Evolutionary conservation across 345 rosid genomes (phyloP), one percentile per base, ranked within the genome.

Genomic region (Ailanthus altissimus): DNA sequence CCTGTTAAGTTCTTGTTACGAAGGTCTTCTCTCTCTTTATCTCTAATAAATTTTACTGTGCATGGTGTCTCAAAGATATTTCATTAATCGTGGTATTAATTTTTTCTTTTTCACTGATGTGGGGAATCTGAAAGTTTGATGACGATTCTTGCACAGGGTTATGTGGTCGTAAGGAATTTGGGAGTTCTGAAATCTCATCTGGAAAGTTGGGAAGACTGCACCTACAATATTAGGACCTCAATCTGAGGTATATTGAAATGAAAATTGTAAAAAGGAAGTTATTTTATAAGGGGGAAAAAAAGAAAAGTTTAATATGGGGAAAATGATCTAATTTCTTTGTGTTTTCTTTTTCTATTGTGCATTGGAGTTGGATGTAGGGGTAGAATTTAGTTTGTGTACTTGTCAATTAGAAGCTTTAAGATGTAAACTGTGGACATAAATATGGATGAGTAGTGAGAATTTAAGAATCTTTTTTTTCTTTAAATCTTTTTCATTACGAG

Each of bases 141-240:
- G 57, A 1, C 79, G 78, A 42, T 72, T 84, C 66, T 79, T 87
- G 83, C 84, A 85, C 88, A 75, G 81, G 77, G 74, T 77, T 79
- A 77, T 50, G 82, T 70, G 76, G 70, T 79, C 71, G 73, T 63
- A 42, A 45, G 21, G 69, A 64, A 40, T 49, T 63, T 47, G 73
- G 36, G 66, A 26, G 43, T 23, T 64, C 72, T 57, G 70, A 62
- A 28, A 67, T 75, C 53, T 50, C 56, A 26, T 67, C 51, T 28
- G 32, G 26, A 60, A 78, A 73, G 28, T 76, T 75, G 72, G 42
- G 65, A 50, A 46, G 70, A 66, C 72, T 77, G 66, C 70, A 20
- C 70, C 82, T 75, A 78, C 75, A 73, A 21, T 66, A 36, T 62
- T 54, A 73, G 67, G 80, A 70, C 74, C 85, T 84, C 83, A 65